A percentile compares a stretch with the other conserved stretches of the same genome.
Conservation (phyloP, 2,329 filamentous ascomycete species). For the Curvularia spicifera region DNA sequence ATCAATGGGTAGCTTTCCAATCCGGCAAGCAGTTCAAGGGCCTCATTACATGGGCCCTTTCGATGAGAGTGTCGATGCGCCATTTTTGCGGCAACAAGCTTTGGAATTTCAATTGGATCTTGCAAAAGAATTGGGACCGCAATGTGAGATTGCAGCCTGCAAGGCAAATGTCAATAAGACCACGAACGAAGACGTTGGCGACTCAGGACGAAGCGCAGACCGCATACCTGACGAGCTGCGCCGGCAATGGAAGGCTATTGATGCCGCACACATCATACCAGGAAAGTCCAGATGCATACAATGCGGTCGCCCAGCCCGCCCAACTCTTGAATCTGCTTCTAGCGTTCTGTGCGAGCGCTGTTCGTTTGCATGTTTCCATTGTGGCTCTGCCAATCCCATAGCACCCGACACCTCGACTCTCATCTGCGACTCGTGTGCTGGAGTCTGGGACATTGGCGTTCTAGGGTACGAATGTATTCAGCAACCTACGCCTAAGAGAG, state of each 20-base stretch:
- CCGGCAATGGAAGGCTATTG: conserved; percentile 31
- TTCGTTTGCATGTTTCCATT: conserved; percentile 53
- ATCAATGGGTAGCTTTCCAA: conserved; percentile 53
- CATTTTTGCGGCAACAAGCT: conserved; percentile 38
- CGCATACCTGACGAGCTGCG: conserved; percentile 52
- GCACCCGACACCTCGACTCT: conserved; percentile 26
- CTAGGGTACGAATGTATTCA: conserved; percentile 48
- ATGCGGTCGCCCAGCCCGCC: conserved; percentile 44
- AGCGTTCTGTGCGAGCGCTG: conserved; percentile 50
- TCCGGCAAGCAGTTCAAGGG: conserved; percentile 56
- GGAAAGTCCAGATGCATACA: conserved; percentile 44
- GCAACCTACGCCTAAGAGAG: conserved; percentile 14
- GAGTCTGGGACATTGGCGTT: conserved; percentile 47
- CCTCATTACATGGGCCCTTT: conserved; percentile 52
- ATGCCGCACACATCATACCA: conserved; percentile 14
- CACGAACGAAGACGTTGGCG: conserved; percentile 48
- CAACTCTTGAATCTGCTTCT: conserved; percentile 9
- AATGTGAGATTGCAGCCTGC: conserved; percentile 38
- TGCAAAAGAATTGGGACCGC: conserved; percentile 16
- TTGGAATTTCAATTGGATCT: conserved; percentile 44
- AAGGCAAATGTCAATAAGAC: conserved; percentile 41
- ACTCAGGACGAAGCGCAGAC: conserved; percentile 49
- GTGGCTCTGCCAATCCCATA: conserved; percentile 34
- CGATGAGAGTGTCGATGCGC: conserved; percentile 33
- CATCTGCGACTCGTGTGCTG: conserved; percentile 41